Percentiles rank a stretch among this genome's conserved stretches.
Conservation (phyloP, 164 flowering plant species). For the Tinospora cordifolia region DNA sequence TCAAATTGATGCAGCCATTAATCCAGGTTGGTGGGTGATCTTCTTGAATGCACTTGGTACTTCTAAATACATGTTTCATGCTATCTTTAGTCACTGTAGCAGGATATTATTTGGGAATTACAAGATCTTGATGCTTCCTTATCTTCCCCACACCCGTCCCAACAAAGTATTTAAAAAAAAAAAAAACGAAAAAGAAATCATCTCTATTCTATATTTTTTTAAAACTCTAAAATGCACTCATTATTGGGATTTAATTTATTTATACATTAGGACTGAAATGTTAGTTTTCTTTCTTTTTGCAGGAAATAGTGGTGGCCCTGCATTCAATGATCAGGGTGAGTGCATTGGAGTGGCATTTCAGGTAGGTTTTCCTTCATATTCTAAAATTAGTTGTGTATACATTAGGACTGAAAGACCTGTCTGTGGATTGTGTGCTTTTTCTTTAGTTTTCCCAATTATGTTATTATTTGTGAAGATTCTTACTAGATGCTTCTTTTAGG, state of each 20-base stretch:
- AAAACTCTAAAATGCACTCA: too few species aligned
- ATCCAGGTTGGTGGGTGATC: slow-evolving; percentile 69
- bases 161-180: too few species aligned
- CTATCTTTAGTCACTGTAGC: too few species aligned
- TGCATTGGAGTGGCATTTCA: slow-evolving; percentile 99
- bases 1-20: slow-evolving; percentile 99
- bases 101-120: background rate
- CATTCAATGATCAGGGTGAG: slow-evolving; percentile 91
- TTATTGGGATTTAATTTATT: background rate
- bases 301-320: slow-evolving; percentile 99
- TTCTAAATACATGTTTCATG: background rate
- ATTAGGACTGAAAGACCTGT: background rate
- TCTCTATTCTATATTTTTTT: too few species aligned
- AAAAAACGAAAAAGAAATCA: too few species aligned
- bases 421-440: background rate
- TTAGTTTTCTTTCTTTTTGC: too few species aligned
- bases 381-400: background rate
- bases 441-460: background rate
- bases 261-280: too few species aligned
- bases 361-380: slow-evolving; percentile 39
- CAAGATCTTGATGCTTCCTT: background rate
- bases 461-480: slow-evolving; percentile 15
- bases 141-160: too few species aligned
- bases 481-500: slow-evolving; percentile 48
- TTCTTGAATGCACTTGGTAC: background rate